Evolutionary conservation across 1,284 basidiomycete species (phyloP), one percentile per base, ranked within the genome.

Genomic region (Sporisorium sorghi): DNA sequence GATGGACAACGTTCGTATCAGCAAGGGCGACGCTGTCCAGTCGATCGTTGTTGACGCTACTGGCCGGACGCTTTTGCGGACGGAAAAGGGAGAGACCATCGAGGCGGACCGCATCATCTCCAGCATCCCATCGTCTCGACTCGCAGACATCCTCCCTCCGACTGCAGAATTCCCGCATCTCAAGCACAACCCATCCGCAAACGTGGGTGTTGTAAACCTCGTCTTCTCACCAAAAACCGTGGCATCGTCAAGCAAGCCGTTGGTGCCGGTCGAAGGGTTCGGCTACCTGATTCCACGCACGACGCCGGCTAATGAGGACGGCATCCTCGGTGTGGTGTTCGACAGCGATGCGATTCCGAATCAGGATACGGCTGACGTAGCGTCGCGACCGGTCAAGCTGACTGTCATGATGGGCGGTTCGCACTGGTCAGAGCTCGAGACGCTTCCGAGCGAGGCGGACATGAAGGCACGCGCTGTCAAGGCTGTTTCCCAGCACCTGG

Each of bases 331-430:
- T 24, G 87, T 90, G 0, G 88, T 87, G 15, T 92, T 94, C 76
- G 92, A 94, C 79, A 81, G 84, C 2, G 85, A 86, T 56, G 83
- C 85, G 28, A 78, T 86, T 52, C 85, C 85, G 5, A 73, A 70
- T 17, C 81, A 83, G 43, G 79, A 79, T 30, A 47, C 55, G 2
- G 30, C 43, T 0, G 56, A 68, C 12, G 24, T 54, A 1, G 54
- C 63, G 8, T 50, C 42, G n/a, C 63, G 59, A 1, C 71, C 71
- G 21, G 85, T 85, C 19, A 97, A 97, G 83, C 84, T 97, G 68
- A 95, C 95, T 0, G 89, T 94, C 53, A 97, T 99, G 93, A 86
- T 94, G 39, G 94, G 95, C 14, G 94, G 94, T n/a, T 81, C 87
- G 2, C 85, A 86, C 5, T 85, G 85, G 66, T 64, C 61, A 2